Percentiles rank a stretch among this genome's conserved stretches.
phyloP scores from a whole-genome alignment of 1,139 yeast genomes.

The Saccharomyces hybrid region DNA sequence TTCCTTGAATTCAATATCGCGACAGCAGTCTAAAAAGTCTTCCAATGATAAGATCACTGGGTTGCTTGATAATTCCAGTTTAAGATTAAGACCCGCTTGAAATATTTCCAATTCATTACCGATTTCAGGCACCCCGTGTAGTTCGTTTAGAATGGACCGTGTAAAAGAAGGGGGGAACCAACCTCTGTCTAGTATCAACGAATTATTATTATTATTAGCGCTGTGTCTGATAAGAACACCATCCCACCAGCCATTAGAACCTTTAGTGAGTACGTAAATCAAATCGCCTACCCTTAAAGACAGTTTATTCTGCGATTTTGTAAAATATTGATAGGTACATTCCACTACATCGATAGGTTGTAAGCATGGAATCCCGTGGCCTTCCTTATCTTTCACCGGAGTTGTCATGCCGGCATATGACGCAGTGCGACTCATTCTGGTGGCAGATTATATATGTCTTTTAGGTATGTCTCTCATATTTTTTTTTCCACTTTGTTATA shows the following conservation, averaged over 20 bases:
- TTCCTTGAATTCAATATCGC: not conserved
- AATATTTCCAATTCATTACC: not conserved
- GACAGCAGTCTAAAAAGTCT: not conserved
- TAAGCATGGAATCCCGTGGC: not conserved
- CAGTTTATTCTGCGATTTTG: constrained; percentile 5
- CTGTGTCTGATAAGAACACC: constrained; percentile 39
- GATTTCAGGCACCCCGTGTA: not conserved
- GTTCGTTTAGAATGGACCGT: constrained; percentile 3
- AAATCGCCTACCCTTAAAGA: constrained; percentile 25
- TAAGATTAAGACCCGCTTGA: not conserved
- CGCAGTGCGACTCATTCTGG: not conserved
- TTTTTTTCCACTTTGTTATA: not conserved
- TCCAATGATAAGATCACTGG: not conserved
- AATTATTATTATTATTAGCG: constrained; percentile 19
- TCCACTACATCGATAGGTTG: constrained; percentile 12
- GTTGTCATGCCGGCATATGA: not conserved
- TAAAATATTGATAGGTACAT: constrained; percentile 8
- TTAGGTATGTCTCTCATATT: not conserved
- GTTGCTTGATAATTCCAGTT: not conserved
- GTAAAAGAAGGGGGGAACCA: constrained; percentile 56
- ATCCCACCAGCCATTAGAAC: constrained; percentile 71
- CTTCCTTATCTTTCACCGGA: not conserved
- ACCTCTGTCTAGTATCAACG: constrained; percentile 37
- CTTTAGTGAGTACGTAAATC: constrained; percentile 37
- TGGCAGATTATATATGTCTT: not conserved